These are phyloP conservation scores for Quercus tomentella DNA, from an alignment of 331 rosid genomes.

Conservation along the genomic window DNA sequence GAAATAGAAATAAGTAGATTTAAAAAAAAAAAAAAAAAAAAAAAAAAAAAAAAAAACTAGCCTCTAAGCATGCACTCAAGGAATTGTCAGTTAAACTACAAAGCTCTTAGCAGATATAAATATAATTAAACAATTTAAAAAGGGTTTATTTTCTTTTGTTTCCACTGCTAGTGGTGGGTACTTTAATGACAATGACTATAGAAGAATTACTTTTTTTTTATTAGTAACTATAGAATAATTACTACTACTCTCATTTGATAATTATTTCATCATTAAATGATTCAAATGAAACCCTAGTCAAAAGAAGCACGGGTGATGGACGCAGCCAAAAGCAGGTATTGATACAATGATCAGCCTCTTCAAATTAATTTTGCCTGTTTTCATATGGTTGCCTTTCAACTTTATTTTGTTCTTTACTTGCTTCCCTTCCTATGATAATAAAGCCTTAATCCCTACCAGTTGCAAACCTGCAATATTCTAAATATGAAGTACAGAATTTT, in stretches of 20 bases:
- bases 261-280: background rate
- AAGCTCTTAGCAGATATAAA: accelerated
- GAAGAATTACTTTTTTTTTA: background rate
- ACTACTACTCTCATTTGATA: background rate
- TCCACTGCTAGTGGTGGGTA: background rate
- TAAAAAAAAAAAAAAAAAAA: no score
- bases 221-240: background rate
- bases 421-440: background rate
- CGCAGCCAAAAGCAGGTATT: background rate
- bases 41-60: no score
- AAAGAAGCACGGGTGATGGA: background rate
- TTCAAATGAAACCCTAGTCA: no score
- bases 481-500: background rate
- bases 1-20: no score
- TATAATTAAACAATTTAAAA: background rate
- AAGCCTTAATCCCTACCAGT: background rate
- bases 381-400: background rate
- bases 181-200: background rate
- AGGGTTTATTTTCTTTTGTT: background rate
- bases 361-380: background rate
- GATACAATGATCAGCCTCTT: background rate
- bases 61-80: accelerated
- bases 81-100: no score
- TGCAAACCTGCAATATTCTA: no score
- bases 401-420: background rate